Percentiles rank a stretch among this genome's conserved stretches.
Conservation (phyloP, 1,284 basidiomycete genomes). For the Blastosporella zonata region DNA sequence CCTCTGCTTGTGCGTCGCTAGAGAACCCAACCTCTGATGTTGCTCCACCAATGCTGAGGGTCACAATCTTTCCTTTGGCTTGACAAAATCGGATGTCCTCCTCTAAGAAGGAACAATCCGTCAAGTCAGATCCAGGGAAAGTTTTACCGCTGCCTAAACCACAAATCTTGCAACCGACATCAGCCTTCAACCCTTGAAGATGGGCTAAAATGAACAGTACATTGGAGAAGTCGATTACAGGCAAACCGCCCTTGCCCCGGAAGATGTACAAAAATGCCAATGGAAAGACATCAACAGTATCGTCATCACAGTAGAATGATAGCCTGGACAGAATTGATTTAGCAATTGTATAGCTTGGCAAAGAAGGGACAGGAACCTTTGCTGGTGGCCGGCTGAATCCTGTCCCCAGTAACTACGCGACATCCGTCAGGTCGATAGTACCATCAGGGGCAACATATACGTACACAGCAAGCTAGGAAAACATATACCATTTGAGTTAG, state of each 20-base stretch:
- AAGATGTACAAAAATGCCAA: slow-evolving; percentile 56
- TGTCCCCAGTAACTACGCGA: slow-evolving; percentile 35
- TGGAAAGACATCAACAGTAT: slow-evolving; percentile 49
- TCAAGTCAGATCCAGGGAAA: slow-evolving; percentile 51
- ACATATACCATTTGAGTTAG: slow-evolving; percentile 7
- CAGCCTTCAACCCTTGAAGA: not conserved
- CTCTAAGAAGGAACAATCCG: slow-evolving; percentile 51
- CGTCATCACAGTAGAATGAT: slow-evolving; percentile 33
- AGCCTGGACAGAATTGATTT: slow-evolving; percentile 15
- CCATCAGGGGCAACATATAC: slow-evolving; percentile 18
- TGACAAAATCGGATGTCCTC: slow-evolving; percentile 56
- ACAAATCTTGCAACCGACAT: slow-evolving; percentile 37
- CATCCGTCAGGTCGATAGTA: not conserved
- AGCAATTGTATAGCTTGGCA: slow-evolving; percentile 14
- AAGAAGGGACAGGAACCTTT: slow-evolving; percentile 25
- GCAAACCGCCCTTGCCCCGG: slow-evolving; percentile 49
- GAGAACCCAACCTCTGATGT: slow-evolving; percentile 47
- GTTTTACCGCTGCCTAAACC: slow-evolving; percentile 35
- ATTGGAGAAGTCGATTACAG: slow-evolving; percentile 55
- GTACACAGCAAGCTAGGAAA: slow-evolving; percentile 27
- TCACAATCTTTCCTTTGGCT: slow-evolving; percentile 58
- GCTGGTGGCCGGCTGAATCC: slow-evolving; percentile 49
- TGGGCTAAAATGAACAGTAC: slow-evolving; percentile 30
- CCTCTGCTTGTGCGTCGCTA: slow-evolving; percentile 43
- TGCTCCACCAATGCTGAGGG: slow-evolving; percentile 59